Base-by-base conservation (phyloP, 2,329 filamentous ascomycete genomes). In the Clarireedia hainanense region DNA sequence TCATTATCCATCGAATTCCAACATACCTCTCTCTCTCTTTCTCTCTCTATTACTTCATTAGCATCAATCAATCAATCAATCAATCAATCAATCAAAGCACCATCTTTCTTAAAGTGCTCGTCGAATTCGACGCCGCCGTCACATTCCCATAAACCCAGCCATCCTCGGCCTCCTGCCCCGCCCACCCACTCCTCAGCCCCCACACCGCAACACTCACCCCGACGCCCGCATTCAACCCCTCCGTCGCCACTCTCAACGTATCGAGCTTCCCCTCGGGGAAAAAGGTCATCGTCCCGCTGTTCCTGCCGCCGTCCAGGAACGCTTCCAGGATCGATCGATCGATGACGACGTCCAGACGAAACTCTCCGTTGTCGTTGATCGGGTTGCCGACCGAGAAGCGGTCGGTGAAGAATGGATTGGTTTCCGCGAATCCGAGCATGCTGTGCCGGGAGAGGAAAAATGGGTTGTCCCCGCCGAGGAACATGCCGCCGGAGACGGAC, bases 271-370 rank as follows among this genome's bases (percentile, higher is more conserved):
- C 65, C 2, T 70, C 69, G 0, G 80, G 74, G 64, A 75, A 83
- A 62, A 80, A 80, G 0, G 74, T 71, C 47, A 74, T 71, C 2
- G 78, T 81, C 0, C 69, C 80, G 34, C 70, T 72, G 50, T 75
- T 73, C 52, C 76, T 69, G 0, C 79, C 80, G 1, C 74, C 73
- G 55, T 80, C 76, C 27, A 81, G 56, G 60, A 81, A 82, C 2
- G 81, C 68, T 64, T 83, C 80, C 6, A 80, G 68, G 26, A 83
- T 75, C 12, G 72, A 76, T 5, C 78, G 70, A 63, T 84, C 80
- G 4, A 82, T 70, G 2, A 83, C 71, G 0, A 75, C 75, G 50
- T 75, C 73, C 36, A 83, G 57, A 17, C 52, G 59, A 30, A 65
- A 66, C 1, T 58, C 62, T 4, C 64, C 64, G n/a, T 61, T 56